Base-by-base conservation (phyloP, 305 asterid species). In the Fraxinus ornus region DNA sequence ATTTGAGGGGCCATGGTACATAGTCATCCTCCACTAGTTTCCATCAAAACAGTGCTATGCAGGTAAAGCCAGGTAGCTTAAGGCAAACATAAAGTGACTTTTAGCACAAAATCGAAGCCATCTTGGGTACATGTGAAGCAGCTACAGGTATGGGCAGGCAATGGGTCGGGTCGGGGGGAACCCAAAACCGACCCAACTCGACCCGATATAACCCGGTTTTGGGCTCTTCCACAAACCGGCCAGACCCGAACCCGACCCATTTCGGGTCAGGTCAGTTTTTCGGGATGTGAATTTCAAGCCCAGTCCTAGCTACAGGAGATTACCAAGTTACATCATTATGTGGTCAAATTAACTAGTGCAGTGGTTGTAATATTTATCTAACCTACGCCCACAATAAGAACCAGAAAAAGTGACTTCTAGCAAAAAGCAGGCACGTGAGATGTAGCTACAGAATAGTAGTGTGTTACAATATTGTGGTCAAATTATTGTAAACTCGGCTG, bases 21-120 rank as follows among this genome's bases (percentile, higher is more conserved):
- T 32, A 39, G 35, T 49, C 64, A 83, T 55, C 68, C 77, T 37
- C 60, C 35, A 72, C 30, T 73, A 75, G 9, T 2, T 60, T 82
- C 24, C 49, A 71, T 19, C 3, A 76, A 12, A 66, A n/a, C 66
- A 86, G 26, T 80, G 15, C 0, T 21, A 35, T 35, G 37, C 28
- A 70, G 9, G 62, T 72, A 60, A 78, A 71, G 47, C 30, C 60
- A 55, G n/a, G 49, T 17, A 57, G 75, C 64, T 64, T n/a, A n/a
- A 41, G 66, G 76, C 22, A 73, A 79, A n/a, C 37, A 72, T 60
- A 36, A 2, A 68, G 81, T 30, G 78, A 19, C 26, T 33, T 62
- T 5, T 7, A 9, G 24, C 37, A 21, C 30, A 32, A 74, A 39
- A 71, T 24, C 28, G 15, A 47, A 33, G 78, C 62, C 55, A 80